Conservation (phyloP, 1,284 basidiomycete genomes). For the Pholiota adiposa region DNA sequence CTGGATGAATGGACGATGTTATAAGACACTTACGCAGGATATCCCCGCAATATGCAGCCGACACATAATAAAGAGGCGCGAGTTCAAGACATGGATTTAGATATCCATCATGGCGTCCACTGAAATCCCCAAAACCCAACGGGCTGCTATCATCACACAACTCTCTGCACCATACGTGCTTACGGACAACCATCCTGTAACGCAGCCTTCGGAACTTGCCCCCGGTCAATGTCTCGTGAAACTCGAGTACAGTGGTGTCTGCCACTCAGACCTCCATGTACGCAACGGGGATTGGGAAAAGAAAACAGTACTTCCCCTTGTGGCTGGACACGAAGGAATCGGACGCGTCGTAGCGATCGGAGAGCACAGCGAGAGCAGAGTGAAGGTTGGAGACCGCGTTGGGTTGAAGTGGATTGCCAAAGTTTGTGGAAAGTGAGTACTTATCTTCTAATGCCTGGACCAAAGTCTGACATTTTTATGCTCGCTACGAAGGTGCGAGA, state of each 20-base stretch:
- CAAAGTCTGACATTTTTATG: background rate
- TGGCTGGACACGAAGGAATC: conserved; percentile 76
- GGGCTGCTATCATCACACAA: conserved; percentile 49
- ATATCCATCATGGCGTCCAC: conserved; percentile 1
- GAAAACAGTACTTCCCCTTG: conserved; percentile 54
- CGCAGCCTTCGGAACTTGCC: conserved; percentile 57
- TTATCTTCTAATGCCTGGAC: background rate
- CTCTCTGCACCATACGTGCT: conserved; percentile 39
- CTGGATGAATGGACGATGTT: background rate
- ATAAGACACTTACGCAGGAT: background rate
- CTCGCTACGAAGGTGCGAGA: conserved; percentile 53
- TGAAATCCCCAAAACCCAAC: conserved; percentile 48
- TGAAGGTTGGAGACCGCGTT: conserved; percentile 67
- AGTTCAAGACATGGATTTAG: background rate
- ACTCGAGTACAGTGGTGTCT: conserved; percentile 65
- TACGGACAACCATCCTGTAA: conserved; percentile 50
- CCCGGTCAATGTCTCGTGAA: conserved; percentile 73
- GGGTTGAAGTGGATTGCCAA: conserved; percentile 78
- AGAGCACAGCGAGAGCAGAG: conserved; percentile 49
- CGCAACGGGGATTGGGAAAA: conserved; percentile 59
- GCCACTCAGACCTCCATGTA: conserved; percentile 71
- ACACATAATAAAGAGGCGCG: background rate
- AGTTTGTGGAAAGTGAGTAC: conserved; percentile 51
- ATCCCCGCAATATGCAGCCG: background rate
- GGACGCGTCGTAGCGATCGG: conserved; percentile 69